Base-by-base conservation (phyloP, 345 rosid species). In the Boechera retrofracta region DNA sequence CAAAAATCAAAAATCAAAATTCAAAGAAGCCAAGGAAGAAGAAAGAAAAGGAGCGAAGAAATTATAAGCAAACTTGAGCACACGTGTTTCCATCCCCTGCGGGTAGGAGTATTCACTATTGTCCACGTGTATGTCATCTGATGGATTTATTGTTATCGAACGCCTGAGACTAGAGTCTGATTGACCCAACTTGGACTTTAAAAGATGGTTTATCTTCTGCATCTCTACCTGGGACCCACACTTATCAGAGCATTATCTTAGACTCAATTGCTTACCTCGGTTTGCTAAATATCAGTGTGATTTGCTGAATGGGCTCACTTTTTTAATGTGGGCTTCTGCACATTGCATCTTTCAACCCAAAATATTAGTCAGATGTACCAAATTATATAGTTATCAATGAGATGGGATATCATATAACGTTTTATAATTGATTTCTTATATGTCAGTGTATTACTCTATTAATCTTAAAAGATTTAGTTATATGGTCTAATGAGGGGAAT, bases 11-110 rank as follows among this genome's bases (percentile, higher is more conserved):
- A 32, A 72, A 38, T 16, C 29, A 18, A 55, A 67, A 18, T 65
- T 74, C 72, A 45, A 44, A 64, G 38, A 73, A 26, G 0, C 24
- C 1, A 53, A 7, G 0, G 18, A 12, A 29, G 36, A 57, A 67
- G 4, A 60, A 65, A 59, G 72, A 64, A 66, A 66, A 35, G 56
- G 69, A 33, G 59, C 51, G 60, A 75, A 58, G 73, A 57, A 32
- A 18, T 2, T 2, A 31, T 4, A 28, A 39, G 42, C 42, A 9
- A 38, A 8, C 42, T 21, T 21, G 24, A 21, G 24, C 24, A 21
- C 24, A 21, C 24, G 24, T 21, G 24, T 21, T 21, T 2, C 7
- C 6, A 45, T 45, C 49, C 18, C 18, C 49, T 15, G 7, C 0
- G 49, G 49, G 1, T 7, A 15, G 49, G 49, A 45, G 49, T 45